Evolutionary conservation across 805 yeast species (phyloP), one percentile per base, ranked within the genome.

Genomic region (Myxozyma monticola): DNA sequence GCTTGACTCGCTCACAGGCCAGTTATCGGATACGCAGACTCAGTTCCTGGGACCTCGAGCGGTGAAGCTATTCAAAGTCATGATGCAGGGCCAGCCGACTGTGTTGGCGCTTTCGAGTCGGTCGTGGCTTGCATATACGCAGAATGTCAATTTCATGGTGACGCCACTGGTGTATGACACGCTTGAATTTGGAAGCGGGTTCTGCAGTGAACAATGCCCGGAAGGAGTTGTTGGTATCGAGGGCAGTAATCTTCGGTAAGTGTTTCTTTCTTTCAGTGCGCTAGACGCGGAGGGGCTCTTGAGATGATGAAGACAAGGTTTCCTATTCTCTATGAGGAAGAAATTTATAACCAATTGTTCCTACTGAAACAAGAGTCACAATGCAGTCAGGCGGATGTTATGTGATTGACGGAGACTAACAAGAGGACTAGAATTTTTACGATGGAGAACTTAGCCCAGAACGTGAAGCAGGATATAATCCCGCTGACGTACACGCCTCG

Each of bases 1-100:
- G 4, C 59, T 89, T 33, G 88, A 85, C 61, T 62, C 65, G 0
- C 60, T 69, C 3, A 72, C 83, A 2, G 96, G 96, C 2, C 74
- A 79, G 18, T 64, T 84, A 12, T 70, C 77, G 0, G 83, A 84
- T 56, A 78, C 88, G 0, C 73, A 84, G 60, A 79, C 81, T 15
- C 81, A 83, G 61, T 88, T 84, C 62, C 65, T 88, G 25, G 98
- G 98, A 0, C 76, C 85, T 0, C 74, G 74, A 35, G 80, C 85
- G 0, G 83, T 89, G 0, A 60, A 62, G 2, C 66, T 89, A 3
- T 69, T 79, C 1, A 58, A 62, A 8, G 61, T 79, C 9, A 62
- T 44, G 7, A 37, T 69, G 30, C 49, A 51, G 34, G 67, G 62
- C 2, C 68, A 68, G 42, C 64, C 67, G 10, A 71, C 69, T 1